Conservation (phyloP, 73 alveolate species). For the Uronychia binucleata region DNA sequence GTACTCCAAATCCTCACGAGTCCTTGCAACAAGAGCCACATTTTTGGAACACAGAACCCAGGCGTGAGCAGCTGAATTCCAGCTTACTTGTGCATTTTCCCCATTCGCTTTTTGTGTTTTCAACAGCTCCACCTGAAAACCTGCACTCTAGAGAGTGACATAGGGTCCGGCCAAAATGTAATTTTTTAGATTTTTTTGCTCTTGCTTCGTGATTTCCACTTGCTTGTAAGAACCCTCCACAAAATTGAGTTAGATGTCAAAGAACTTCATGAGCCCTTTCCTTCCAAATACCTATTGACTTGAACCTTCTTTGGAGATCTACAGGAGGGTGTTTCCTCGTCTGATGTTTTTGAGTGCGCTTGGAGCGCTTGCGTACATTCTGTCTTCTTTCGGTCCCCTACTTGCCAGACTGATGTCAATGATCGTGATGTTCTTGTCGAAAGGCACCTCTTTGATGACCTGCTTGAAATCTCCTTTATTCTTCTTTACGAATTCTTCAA, state of each 20-base stretch:
- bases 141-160: slow-evolving; percentile 12
- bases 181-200: slow-evolving; percentile 31
- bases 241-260: slow-evolving; percentile 21
- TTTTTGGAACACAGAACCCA: slow-evolving; percentile 92
- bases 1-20: slow-evolving; percentile 62
- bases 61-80: slow-evolving; percentile 49
- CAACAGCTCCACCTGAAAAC: slow-evolving; percentile 22
- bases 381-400: slow-evolving; percentile 38
- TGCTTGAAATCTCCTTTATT: background rate
- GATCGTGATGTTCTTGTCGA: background rate
- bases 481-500: background rate
- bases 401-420: slow-evolving; percentile 6
- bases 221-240: slow-evolving; percentile 1
- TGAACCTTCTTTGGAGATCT: background rate
- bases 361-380: slow-evolving; percentile 4
- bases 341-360: slow-evolving; percentile 24
- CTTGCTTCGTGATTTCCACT: slow-evolving; percentile 4
- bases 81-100: slow-evolving; percentile 91
- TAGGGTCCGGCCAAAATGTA: slow-evolving; percentile 28
- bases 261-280: slow-evolving; percentile 55
- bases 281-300: slow-evolving; percentile 28
- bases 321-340: slow-evolving; percentile 45
- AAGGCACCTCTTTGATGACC: background rate
- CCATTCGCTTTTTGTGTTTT: slow-evolving; percentile 87
- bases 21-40: slow-evolving; percentile 72